phyloP scores from a whole-genome alignment of 495 filamentous ascomycete species.

The Aspergillus funiculosus region DNA sequence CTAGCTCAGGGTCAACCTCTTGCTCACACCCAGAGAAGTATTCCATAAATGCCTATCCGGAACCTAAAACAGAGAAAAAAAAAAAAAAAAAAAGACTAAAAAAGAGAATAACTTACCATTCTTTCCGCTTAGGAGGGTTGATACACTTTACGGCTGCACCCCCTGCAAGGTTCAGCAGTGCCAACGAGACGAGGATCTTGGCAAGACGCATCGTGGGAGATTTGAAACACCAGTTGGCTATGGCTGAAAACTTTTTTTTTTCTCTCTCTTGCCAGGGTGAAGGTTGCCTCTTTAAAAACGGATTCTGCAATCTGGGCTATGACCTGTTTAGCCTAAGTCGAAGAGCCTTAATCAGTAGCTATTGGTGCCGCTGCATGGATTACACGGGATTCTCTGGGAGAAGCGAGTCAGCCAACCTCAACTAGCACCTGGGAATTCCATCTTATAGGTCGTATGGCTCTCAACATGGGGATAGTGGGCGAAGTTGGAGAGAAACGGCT shows the following conservation, averaged over 20 bases:
- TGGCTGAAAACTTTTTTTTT: neutral
- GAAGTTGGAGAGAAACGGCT: too few species aligned
- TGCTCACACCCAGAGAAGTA: too few species aligned
- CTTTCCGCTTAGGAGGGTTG: slow-evolving; percentile 20
- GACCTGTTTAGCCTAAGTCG: slow-evolving; percentile 5
- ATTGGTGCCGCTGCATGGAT: too few species aligned
- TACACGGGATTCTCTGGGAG: neutral
- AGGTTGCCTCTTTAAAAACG: neutral
- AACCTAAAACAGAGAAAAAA: too few species aligned
- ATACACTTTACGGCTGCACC: slow-evolving; percentile 7
- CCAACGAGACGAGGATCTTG: slow-evolving; percentile 3
- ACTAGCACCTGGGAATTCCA: too few species aligned
- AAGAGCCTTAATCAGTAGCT: slow-evolving; percentile 9
- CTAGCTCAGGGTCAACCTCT: neutral
- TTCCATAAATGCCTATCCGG: too few species aligned
- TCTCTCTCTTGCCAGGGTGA: slow-evolving; percentile 6
- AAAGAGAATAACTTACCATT: slow-evolving; percentile 19
- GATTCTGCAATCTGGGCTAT: slow-evolving; percentile 1
- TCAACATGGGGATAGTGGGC: too few species aligned
- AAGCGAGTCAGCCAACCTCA: neutral
- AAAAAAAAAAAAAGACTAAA: too few species aligned
- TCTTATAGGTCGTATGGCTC: too few species aligned
- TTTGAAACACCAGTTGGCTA: slow-evolving; percentile 5
- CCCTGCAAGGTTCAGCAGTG: slow-evolving; percentile 1
- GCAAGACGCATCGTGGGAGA: slow-evolving; percentile 8